Conservation (phyloP, 129 eudicot species). For the Saposhnikovia divaricata region DNA sequence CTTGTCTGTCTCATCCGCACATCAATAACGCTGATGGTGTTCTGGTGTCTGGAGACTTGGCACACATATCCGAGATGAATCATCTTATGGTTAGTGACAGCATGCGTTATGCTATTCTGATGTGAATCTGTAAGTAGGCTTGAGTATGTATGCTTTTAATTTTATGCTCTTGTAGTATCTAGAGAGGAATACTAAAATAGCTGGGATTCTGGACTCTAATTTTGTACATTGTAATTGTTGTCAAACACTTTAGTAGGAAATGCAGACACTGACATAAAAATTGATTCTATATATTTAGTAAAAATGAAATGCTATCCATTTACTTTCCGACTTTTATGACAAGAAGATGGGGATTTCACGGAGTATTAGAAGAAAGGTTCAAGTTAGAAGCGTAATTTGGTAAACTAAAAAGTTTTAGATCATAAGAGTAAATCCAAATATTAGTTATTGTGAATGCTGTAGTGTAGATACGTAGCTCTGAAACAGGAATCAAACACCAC, state of each 20-base stretch:
- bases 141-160: constrained; percentile 4
- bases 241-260: background rate
- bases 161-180: constrained; percentile 15
- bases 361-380: too few species aligned
- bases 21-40: constrained; percentile 43
- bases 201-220: constrained; percentile 1
- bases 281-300: background rate
- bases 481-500: background rate
- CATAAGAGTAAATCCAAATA: background rate
- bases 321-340: background rate
- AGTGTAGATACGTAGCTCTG: background rate
- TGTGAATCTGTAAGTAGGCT: constrained; percentile 29
- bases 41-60: constrained; percentile 52
- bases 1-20: constrained; percentile 47
- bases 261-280: background rate
- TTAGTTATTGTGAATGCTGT: background rate
- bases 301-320: background rate
- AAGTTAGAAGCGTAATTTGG: background rate
- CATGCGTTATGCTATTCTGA: constrained; percentile 73
- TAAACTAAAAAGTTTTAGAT: background rate
- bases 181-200: background rate
- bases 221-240: background rate
- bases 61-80: constrained; percentile 48
- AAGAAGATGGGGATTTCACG: background rate
- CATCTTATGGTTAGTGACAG: constrained; percentile 69